Base-by-base conservation (phyloP, 2,329 filamentous ascomycete genomes). In the Diplodia corticola region DNA sequence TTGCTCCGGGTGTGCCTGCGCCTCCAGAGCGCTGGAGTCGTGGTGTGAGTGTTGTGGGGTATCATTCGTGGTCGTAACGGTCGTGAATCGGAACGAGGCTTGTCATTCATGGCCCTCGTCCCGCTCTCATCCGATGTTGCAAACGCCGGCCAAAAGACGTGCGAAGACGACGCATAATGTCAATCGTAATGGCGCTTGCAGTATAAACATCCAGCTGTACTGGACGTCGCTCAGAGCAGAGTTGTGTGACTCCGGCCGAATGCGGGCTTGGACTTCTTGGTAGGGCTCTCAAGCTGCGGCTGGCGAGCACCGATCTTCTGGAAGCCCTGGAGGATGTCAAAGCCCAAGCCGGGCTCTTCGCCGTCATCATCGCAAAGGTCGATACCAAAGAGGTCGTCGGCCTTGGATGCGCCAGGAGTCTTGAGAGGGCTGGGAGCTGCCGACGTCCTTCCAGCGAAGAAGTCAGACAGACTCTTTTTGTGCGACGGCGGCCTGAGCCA, bases 291-390 rank as follows among this genome's bases (percentile, higher is more conserved):
- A 26, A 49, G 46, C 33, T 55, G 48, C 28, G 50, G 63, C 44
- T 59, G 63, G 40, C 63, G 51, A 9, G 73, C 70, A 60, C 90
- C 90, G 74, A 93, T 92, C 79, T 89, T 90, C 74, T 89, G 86
- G 72, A 92, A 93, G 10, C 89, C 89, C 73, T 91, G 88, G 53
- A 91, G 84, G 69, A 93, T 89, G 71, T 93, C 90, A 60, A 92
- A 83, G 1, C 85, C 86, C 15, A 84, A 78, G 1, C 85, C 86
- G 15, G 84, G 78, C 67, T 89, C 87, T 67, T 86, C 82, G 3
- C 80, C 80, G 48, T 88, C 86, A 67, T 89, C 87, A 66, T 83
- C 81, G 61, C 87, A 80, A 48, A 89, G 82, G 40, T 87, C 84
- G 0, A 81, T 70, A 22, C 81, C 78, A 71, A 84, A 87, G 33